A percentile compares a stretch with the other conserved stretches of the same genome.
These are phyloP conservation scores for Nicotiana obtusifolia DNA, from an alignment of 257 asterid genomes.

Conservation along the genomic window DNA sequence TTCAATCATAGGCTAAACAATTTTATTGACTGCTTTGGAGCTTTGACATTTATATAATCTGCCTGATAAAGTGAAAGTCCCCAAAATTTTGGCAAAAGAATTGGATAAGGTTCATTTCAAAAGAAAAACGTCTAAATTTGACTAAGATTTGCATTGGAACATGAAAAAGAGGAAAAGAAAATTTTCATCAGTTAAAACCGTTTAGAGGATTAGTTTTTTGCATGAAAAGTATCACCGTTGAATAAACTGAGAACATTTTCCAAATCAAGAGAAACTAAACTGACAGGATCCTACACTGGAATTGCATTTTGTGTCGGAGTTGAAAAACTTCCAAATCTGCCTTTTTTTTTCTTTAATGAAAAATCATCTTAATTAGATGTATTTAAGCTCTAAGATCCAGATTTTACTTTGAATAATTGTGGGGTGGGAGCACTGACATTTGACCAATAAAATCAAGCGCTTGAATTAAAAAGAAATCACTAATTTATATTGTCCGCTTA, in stretches of 20 bases:
- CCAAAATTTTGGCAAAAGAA: neutral
- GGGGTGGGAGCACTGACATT: too few species aligned
- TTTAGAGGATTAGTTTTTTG: neutral
- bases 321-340: neutral
- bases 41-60: neutral
- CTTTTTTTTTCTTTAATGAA: neutral
- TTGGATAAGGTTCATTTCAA: neutral
- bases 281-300: neutral
- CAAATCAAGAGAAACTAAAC: neutral
- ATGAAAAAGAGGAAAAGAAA: neutral
- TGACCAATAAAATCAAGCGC: too few species aligned
- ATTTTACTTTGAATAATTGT: too few species aligned
- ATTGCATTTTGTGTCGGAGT: neutral
- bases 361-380: too few species aligned
- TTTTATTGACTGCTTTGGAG: neutral
- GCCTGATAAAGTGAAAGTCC: neutral
- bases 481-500: too few species aligned
- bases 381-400: too few species aligned
- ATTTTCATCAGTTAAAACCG: neutral
- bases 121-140: neutral
- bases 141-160: slow-evolving; percentile 5
- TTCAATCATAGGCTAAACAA: neutral
- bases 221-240: neutral
- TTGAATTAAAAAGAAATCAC: too few species aligned
- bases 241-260: neutral